These are phyloP conservation scores for Paulownia fortunei DNA, from an alignment of 257 asterid species.

Conservation along the genomic window DNA sequence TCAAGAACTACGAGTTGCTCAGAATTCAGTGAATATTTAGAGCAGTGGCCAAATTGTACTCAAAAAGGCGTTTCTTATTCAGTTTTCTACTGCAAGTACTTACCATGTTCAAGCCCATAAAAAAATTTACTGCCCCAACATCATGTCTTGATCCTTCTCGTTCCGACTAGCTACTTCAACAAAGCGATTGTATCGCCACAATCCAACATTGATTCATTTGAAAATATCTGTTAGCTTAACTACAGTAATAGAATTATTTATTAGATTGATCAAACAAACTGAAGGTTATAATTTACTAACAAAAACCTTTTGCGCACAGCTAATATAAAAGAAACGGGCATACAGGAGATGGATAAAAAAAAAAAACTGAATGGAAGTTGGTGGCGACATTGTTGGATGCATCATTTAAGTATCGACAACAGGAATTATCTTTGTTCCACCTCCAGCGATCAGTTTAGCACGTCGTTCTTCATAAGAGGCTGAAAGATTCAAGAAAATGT, in stretches of 20 bases:
- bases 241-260: neutral
- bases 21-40: too few relatives aligned
- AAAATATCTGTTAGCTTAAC: neutral
- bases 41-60: too few relatives aligned
- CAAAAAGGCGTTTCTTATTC: too few relatives aligned
- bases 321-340: neutral
- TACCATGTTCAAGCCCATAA: too few relatives aligned
- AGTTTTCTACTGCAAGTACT: too few relatives aligned
- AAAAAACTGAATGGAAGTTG: neutral
- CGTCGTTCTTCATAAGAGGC: conserved; percentile 94
- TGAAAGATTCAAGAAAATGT: conserved; percentile 45
- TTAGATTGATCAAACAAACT: neutral
- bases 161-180: too few relatives aligned
- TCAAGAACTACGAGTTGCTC: too few relatives aligned
- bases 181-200: too few relatives aligned
- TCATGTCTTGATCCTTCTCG: too few relatives aligned
- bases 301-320: neutral
- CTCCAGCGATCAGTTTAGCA: conserved; percentile 48
- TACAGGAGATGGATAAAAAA: neutral
- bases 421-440: conserved; percentile 23
- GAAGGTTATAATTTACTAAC: neutral
- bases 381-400: neutral
- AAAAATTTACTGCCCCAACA: too few relatives aligned
- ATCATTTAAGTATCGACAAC: neutral
- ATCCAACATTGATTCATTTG: neutral